Percentiles rank a stretch among this genome's conserved stretches.
phyloP scores from a whole-genome alignment of 768 basidiomycete genomes.

The Mycena galopus region DNA sequence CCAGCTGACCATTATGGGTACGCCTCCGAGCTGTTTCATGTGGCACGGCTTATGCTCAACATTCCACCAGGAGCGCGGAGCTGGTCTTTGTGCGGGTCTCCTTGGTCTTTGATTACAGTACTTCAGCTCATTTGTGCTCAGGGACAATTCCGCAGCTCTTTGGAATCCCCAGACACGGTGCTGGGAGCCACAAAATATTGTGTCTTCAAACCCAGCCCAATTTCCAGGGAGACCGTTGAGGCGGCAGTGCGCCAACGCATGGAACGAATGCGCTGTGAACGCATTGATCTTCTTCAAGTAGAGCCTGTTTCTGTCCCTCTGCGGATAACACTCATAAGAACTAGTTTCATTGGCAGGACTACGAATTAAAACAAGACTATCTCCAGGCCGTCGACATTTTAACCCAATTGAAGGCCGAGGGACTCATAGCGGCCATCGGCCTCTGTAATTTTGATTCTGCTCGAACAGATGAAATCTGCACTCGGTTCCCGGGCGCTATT shows the following conservation, averaged over 20 bases:
- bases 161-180: conserved; percentile 56
- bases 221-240: conserved; percentile 69
- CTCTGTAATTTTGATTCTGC: conserved; percentile 86
- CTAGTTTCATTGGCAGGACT: conserved; percentile 89
- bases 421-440: conserved; percentile 74
- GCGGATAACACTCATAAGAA: neutral
- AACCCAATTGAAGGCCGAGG: conserved; percentile 67
- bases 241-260: conserved; percentile 77
- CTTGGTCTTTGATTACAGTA: conserved; percentile 52
- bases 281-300: conserved; percentile 82
- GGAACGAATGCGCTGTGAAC: conserved; percentile 70
- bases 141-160: conserved; percentile 75
- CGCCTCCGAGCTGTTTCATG: too few species aligned
- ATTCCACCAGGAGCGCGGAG: too few species aligned
- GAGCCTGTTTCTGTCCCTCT: conserved; percentile 17
- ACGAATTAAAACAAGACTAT: conserved; percentile 55
- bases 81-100: conserved; percentile 75
- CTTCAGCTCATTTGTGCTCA: conserved; percentile 44
- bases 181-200: conserved; percentile 91
- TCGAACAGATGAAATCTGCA: conserved; percentile 84
- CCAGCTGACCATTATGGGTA: conserved; percentile 91
- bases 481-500: conserved; percentile 73
- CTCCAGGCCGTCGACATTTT: conserved; percentile 62
- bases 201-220: conserved; percentile 68
- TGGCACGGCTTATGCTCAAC: too few species aligned